These are phyloP conservation scores for Pelargonium nanum DNA, from an alignment of 345 rosid genomes.

Conservation along the genomic window DNA sequence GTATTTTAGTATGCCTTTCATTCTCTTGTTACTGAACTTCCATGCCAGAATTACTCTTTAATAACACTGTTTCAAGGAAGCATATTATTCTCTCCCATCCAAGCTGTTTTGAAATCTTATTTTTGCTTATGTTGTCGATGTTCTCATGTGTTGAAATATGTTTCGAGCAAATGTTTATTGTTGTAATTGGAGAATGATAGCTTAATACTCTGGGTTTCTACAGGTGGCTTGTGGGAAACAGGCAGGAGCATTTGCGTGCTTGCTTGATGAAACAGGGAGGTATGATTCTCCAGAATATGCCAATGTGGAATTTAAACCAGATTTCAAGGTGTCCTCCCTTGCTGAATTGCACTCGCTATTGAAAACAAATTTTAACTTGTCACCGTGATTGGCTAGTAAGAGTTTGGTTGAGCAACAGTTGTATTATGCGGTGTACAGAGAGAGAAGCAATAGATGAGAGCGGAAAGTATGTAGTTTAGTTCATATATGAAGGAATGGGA, in stretches of 20 bases:
- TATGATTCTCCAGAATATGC: conserved; percentile 46
- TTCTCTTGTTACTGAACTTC: too few species aligned
- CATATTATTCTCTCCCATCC: background rate
- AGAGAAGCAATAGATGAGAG: too few species aligned
- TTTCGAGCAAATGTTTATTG: background rate
- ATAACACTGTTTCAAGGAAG: too few species aligned
- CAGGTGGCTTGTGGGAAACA: conserved; percentile 83
- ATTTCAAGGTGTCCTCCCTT: conserved; percentile 69
- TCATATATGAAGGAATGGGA: too few species aligned
- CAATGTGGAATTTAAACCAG: conserved; percentile 40
- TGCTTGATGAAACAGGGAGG: conserved; percentile 76
- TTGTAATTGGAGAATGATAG: conserved; percentile 1
- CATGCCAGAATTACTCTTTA: too few species aligned
- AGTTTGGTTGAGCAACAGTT: background rate
- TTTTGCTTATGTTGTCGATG: background rate
- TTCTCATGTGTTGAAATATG: background rate
- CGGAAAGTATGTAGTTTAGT: too few species aligned
- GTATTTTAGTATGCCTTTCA: background rate
- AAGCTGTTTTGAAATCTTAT: background rate
- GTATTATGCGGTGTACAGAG: too few species aligned
- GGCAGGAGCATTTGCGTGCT: conserved; percentile 81
- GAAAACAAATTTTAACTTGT: conserved; percentile 56
- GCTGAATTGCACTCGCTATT: conserved; percentile 43
- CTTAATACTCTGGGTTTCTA: conserved; percentile 9
- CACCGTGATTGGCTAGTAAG: conserved; percentile 24